Evolutionary conservation across 1,284 basidiomycete genomes (phyloP), one percentile per base, ranked within the genome.

Genomic region (Ganoderma boninense): DNA sequence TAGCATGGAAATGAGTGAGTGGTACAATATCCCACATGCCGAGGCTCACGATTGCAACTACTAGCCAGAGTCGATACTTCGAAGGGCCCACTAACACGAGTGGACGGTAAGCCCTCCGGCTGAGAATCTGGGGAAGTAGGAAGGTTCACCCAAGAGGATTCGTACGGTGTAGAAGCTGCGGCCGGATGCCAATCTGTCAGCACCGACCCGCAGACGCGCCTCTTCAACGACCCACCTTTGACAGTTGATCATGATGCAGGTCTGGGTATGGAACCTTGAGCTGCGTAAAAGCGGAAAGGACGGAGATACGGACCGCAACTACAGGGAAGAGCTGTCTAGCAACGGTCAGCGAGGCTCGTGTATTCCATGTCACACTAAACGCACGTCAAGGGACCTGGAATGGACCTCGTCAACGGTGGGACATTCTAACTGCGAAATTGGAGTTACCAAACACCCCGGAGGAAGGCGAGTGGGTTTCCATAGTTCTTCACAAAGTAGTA

Each of bases 401-500:
- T 14, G 16, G 23, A 11, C 20, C 6, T 32, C 29, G 16, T 59
- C 14, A 59, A 13, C 4, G 14, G 11, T 6, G 5, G 2, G 14
- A n/a, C 29, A 16, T 56, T 35, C 32, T 7, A 6, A 46, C 1
- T 20, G n/a, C 46, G 2, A 13, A 49, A 11, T 10, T 23, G 7
- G 8, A 35, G 3, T 59, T 38, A 59, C 57, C 57, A 59, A 38
- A 59, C 57, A 18, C 57, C 57, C 16, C 57, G 29, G 11, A 59
- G 29, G 20, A 59, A 59, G 1, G 32, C 57, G 0, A 59, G 20
- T 5, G 29, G 32, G 11, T 59, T 59, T 4, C 57, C 57, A 32
- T 59, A 59, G n/a, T 59, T 59, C 32, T 59, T 8, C 32, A 59
- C 57, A 16, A 59, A 59, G n/a, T 59, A 59, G 18, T 59, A 59